Evolutionary conservation across 78 protist species (phyloP), one percentile per base, ranked within the genome.

Genomic region (Neovahlkampfia damariscottae): DNA sequence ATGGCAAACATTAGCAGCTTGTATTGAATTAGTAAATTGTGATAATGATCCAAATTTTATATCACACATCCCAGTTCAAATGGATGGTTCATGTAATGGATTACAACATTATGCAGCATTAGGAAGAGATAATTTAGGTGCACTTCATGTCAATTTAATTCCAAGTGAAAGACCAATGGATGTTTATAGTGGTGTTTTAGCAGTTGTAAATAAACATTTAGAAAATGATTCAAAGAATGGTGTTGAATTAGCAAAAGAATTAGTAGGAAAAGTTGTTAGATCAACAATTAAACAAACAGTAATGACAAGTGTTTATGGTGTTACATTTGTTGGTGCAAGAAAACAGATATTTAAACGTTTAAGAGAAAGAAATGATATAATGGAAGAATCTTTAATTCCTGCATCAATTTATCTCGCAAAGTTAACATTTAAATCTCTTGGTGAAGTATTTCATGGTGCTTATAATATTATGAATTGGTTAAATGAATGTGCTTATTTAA

Each of bases 51-150:
- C 30, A 2, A 58, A 82, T 6, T 90, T 41, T 69, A 19, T 2
- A 31, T 82, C 86, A 8, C 35, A 67, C 31, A 72, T 90, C n/a
- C 96, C 94, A 10, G 83, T 92, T 28, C 95, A 91, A 74, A 89
- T 59, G 40, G 96, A 90, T 70, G 96, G 96, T 27, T 68, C 88
- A 0, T 94, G 95, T 72, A 92, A 94, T 37, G 96, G 96, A 29
- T 72, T 94, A 72, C 96, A 95, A 86, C 98, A 95, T 79, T 95
- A 95, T 80, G 95, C 97, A 7, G 96, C 98, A 32, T 76, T 94
- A 34, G 95, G 94, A 5, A 89, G 93, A 34, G 98, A 94, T 41
- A 72, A 31, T 35, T 1, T 8, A 2, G 96, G 96, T 41, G 98
- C 87, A 1, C 1, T 3, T 41, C 84, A 77, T 40, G 96, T 93